These are phyloP conservation scores for Jaltomata sinuosa DNA, from an alignment of 257 asterid genomes.

Conservation along the genomic window DNA sequence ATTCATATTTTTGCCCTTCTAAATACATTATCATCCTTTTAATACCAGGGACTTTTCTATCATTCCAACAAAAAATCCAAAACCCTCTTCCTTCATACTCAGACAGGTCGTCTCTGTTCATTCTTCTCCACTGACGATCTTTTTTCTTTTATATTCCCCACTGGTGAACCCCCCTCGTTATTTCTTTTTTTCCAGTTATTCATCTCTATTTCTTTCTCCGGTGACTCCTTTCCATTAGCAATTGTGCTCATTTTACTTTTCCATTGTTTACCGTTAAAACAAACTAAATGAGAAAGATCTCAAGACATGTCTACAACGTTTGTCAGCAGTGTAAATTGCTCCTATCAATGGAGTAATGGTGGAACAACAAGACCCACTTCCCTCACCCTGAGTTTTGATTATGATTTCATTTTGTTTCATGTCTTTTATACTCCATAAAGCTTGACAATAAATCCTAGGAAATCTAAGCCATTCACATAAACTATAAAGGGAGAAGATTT, in stretches of 20 bases:
- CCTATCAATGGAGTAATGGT: neutral
- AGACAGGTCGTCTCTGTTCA: neutral
- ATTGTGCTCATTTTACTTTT: neutral
- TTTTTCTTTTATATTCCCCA: neutral
- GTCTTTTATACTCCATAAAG: neutral
- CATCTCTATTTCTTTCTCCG: neutral
- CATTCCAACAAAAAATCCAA: neutral
- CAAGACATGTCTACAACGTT: neutral
- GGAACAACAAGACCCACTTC: neutral
- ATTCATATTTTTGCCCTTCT: neutral
- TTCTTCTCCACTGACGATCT: neutral
- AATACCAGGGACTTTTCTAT: neutral
- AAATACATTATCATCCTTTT: neutral
- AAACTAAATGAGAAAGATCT: neutral
- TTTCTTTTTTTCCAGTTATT: neutral
- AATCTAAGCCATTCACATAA: neutral
- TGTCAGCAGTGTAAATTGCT: neutral
- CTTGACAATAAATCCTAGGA: neutral
- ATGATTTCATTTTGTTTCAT: neutral
- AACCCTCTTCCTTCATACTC: neutral
- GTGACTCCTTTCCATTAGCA: neutral
- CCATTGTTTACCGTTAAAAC: neutral
- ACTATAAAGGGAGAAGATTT: neutral
- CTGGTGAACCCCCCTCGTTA: neutral
- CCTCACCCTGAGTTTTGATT: neutral